phyloP scores from a whole-genome alignment of 1,284 basidiomycete species.

The Ceratobasidium sp. region DNA sequence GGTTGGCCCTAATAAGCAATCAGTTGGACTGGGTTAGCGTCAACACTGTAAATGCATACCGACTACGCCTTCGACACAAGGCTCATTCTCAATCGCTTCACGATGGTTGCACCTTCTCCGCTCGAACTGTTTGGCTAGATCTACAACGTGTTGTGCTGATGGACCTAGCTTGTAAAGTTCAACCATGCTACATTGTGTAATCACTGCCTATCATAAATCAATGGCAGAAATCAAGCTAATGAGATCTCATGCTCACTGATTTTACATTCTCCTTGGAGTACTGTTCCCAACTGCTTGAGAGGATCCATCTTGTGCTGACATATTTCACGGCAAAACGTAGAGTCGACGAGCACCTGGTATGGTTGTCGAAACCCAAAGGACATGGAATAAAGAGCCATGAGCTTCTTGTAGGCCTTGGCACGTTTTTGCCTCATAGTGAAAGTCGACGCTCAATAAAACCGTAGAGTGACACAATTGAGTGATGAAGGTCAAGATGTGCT shows the following conservation, averaged over 20 bases:
- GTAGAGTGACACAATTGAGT: background rate
- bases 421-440: conserved; percentile 86
- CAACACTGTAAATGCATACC: conserved; percentile 63
- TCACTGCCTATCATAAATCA: conserved; percentile 71
- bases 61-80: conserved; percentile 85
- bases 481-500: background rate
- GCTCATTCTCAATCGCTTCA: conserved; percentile 79
- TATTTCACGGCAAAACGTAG: conserved; percentile 82
- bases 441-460: too few relatives aligned
- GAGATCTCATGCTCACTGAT: conserved; percentile 71
- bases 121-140: conserved; percentile 93
- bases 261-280: conserved; percentile 86
- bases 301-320: conserved; percentile 78
- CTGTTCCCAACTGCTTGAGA: conserved; percentile 73
- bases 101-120: conserved; percentile 94
- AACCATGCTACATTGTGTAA: conserved; percentile 94
- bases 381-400: conserved; percentile 87
- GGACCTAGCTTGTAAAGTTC: conserved; percentile 86
- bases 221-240: conserved; percentile 14
- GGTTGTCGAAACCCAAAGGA: conserved; percentile 91
- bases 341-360: conserved; percentile 88
- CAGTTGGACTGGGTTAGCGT: conserved; percentile 1
- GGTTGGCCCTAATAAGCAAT: conserved; percentile 67
- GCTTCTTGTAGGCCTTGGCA: conserved; percentile 90
- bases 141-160: conserved; percentile 74